Base-by-base conservation (phyloP, 495 filamentous ascomycete genomes). In the Annulohypoxylon bovei region DNA sequence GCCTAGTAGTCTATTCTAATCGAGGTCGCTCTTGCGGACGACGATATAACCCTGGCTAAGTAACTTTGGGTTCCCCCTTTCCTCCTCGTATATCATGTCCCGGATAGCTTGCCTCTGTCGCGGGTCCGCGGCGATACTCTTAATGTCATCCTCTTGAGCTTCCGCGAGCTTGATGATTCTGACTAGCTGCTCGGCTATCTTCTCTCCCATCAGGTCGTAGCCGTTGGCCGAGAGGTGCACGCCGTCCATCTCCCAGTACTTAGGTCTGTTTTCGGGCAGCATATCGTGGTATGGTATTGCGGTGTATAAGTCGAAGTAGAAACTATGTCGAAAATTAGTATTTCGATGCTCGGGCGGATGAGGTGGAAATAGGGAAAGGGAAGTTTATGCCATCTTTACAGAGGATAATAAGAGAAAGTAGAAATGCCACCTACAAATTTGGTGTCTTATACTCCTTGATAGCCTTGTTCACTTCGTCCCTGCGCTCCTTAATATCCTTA, bases 211-310 rank as follows among this genome's bases (percentile, higher is more conserved):
- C 47, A 83, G 59, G 58, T 87, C 80, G 78, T 91, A 91, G 11
- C 89, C 89, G 22, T 74, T 78, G 2, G 82, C 74, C 6, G 83
- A 88, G 46, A 90, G 80, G 77, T 91, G 89, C 23, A 91, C 60
- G 14, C 83, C 84, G 79, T 91, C 89, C 63, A 50, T 60, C 68
- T 88, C 84, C 84, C 87, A 90, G 56, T 87, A 83, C 39, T 75
- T 76, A 3, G 80, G 55, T 16, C 81, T 72, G 62, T 85, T 83
- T 5, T 76, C 56, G 7, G 78, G 68, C 2, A 75, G 59, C 74
- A 89, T 79, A n/a, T 62, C 56, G 57, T 82, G 83, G 70, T 85
- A 89, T 0, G 86, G 85, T 0, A 91, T 71, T n/a, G 76, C 77
- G 0, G 67, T 71, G 57, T 81, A 72, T 18, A 91, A 75, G 70